Conservation (phyloP, 176 grass and related monocot genomes). For the Aechmea fasciata region DNA sequence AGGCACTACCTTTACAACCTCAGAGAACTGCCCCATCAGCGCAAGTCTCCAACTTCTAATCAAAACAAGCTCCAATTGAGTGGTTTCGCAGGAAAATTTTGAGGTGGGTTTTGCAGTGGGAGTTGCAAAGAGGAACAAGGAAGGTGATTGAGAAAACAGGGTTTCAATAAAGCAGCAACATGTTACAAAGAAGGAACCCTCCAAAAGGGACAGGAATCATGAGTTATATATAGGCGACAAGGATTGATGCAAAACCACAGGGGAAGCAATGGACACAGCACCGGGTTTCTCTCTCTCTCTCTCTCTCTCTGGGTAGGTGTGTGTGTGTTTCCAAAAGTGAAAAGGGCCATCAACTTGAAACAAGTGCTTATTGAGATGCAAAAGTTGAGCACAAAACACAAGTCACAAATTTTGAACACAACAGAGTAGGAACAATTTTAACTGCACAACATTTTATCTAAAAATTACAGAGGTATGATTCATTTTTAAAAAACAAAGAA, state of each 20-base stretch:
- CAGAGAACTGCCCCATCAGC: not conserved
- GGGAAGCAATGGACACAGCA: slow-evolving; percentile 22
- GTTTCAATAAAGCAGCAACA: not conserved
- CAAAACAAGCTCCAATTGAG: not conserved
- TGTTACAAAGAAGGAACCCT: not conserved
- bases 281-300: not conserved
- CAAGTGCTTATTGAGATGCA: too few relatives aligned
- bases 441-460: too few relatives aligned
- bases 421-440: too few relatives aligned
- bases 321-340: not conserved
- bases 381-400: too few relatives aligned
- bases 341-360: not conserved
- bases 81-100: not conserved
- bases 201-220: slow-evolving; percentile 16
- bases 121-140: not conserved
- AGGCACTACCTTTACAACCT: not conserved
- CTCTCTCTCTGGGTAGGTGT: slow-evolving; percentile 14
- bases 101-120: not conserved
- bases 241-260: slow-evolving; percentile 22
- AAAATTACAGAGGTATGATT: not conserved
- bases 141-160: not conserved
- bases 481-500: not conserved
- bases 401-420: too few relatives aligned
- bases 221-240: slow-evolving; percentile 12
- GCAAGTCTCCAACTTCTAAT: not conserved